Conservation (phyloP, 2,329 filamentous ascomycete species). For the Tolypocladium ovalisporum region DNA sequence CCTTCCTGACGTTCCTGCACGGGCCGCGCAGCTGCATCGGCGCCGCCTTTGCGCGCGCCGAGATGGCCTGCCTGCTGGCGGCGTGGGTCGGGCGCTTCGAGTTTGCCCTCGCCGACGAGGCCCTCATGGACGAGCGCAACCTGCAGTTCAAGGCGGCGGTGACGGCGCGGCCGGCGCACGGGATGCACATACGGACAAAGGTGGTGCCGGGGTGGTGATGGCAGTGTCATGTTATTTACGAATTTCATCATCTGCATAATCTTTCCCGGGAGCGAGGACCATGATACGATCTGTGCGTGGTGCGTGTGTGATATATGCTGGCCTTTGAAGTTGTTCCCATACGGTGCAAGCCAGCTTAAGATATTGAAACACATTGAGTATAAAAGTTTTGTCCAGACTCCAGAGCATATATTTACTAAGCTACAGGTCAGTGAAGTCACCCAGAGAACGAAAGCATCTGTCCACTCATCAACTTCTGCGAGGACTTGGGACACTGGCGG, state of each 20-base stretch:
- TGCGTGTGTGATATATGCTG: no score
- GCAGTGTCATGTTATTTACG: not conserved
- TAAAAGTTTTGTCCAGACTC: no score
- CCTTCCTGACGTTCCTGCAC: constrained; percentile 73
- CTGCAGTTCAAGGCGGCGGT: constrained; percentile 58
- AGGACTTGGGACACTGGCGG: no score
- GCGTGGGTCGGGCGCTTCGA: constrained; percentile 66
- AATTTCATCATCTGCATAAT: no score
- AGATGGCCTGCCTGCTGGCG: constrained; percentile 77
- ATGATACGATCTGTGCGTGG: not conserved
- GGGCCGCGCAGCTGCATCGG: constrained; percentile 83
- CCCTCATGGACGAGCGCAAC: constrained; percentile 55
- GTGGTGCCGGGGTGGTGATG: constrained; percentile 50
- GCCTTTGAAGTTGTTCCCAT: no score
- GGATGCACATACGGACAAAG: constrained; percentile 58
- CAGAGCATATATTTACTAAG: no score
- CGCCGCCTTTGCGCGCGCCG: constrained; percentile 65
- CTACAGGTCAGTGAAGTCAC: no score
- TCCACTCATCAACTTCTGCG: no score
- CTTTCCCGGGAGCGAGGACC: not conserved
- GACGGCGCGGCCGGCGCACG: constrained; percentile 62
- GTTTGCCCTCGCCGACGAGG: constrained; percentile 43
- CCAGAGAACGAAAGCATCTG: no score
- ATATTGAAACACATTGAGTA: no score
- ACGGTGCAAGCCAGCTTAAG: no score